Base-by-base conservation (phyloP, 305 asterid species). In the Fraxinus platypoda region DNA sequence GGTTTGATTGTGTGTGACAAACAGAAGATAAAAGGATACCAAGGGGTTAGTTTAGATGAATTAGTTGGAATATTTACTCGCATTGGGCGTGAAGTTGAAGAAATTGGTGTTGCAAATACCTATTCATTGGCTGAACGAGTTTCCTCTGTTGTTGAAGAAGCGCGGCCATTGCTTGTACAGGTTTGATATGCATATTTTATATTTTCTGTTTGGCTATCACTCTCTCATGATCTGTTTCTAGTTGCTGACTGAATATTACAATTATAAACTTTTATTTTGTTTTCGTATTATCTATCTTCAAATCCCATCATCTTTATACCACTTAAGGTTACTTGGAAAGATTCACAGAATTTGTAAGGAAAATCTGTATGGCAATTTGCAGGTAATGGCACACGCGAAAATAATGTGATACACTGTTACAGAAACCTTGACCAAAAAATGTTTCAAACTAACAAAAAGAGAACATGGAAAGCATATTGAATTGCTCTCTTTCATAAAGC, bases 11-110 rank as follows among this genome's bases (percentile, higher is more conserved):
- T 96, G 46, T 96, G 99, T 37, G 99, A 96, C 86, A 88, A 97
- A 54, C 94, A 94, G 90, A 96, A 87, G 89, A 87, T 96, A 35
- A 93, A 88, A 91, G 99, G 97, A 80, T 49, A 80, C 37, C 98
- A 92, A 88, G 98, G 99, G 74, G 98, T 96, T 86, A 96, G 99
- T 89, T 87, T 96, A 89, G 99, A 96, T 86, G 98, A 90, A 38
- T 88, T 96, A 88, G 98, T 96, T 86, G 99, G 99, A 66, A 94
- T 96, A 81, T 94, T 92, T 82, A 94, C 99, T 37, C 98, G 98
- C 84, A 89, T 96, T 85, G 99, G 99, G 4, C 97, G 97, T 57
- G 98, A 94, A 83, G 90, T 92, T 84, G 98, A 96, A 88, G 93
- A 84, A 83, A 93, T 96, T 80, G 98, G 99, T 33, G 85, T 96